These are phyloP conservation scores for Botryosphaeria dothidea DNA, from an alignment of 2,329 filamentous ascomycete species.

Conservation along the genomic window DNA sequence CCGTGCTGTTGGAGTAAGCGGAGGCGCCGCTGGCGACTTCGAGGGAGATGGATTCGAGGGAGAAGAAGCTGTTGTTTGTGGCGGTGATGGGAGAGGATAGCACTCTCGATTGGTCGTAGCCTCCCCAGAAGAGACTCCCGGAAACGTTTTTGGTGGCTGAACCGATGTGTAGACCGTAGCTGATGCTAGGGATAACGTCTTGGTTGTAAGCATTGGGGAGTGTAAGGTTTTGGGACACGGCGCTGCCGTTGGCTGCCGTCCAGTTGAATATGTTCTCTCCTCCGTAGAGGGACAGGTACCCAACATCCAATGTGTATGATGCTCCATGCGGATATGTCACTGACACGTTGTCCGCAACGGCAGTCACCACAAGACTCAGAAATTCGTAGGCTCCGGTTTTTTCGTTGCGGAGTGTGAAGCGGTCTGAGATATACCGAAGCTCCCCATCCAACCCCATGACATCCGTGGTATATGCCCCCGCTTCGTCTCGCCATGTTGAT, in stretches of 20 bases:
- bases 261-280: neutral
- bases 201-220: neutral
- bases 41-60: constrained; percentile 44
- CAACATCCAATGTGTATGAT: constrained; percentile 1
- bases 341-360: constrained; percentile 6
- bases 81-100: constrained; percentile 28
- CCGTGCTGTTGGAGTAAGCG: constrained; percentile 26
- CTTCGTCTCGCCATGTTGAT: neutral
- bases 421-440: neutral
- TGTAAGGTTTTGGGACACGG: neutral
- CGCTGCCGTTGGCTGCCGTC: neutral
- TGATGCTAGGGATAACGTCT: constrained; percentile 26
- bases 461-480: neutral
- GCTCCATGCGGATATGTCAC: neutral
- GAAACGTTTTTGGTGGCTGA: constrained; percentile 30
- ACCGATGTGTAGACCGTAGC: constrained; percentile 36
- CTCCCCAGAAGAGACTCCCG: constrained; percentile 35
- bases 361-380: neutral
- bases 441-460: neutral
- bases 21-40: constrained; percentile 43
- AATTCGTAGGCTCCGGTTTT: neutral
- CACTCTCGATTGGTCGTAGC: constrained; percentile 36
- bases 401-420: neutral
- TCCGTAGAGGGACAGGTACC: neutral
- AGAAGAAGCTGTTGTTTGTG: constrained; percentile 17